Conservation (phyloP, 2,329 filamentous ascomycete species). For the Beauveria medogensis region DNA sequence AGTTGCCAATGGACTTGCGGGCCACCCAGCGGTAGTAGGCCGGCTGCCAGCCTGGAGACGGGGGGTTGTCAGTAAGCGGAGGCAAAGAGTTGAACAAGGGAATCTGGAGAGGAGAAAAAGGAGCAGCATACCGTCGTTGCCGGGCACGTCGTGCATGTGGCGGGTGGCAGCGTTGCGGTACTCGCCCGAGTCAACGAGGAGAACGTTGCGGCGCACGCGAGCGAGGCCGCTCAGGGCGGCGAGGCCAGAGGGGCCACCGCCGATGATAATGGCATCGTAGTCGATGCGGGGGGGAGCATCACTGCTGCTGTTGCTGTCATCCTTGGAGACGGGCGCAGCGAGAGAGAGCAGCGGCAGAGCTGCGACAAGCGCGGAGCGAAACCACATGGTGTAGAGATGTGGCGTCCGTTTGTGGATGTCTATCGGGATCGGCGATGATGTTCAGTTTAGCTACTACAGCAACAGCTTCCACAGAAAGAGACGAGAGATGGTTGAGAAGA, state of each 20-base stretch:
- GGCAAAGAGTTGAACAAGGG: background rate
- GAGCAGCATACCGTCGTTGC: slow-evolving; percentile 42
- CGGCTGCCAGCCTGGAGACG: slow-evolving; percentile 40
- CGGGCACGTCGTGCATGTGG: slow-evolving; percentile 54
- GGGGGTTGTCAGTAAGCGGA: background rate
- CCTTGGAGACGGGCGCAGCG: slow-evolving; percentile 11
- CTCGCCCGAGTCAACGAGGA: slow-evolving; percentile 49
- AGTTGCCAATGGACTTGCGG: slow-evolving; percentile 42
- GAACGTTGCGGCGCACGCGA: slow-evolving; percentile 44
- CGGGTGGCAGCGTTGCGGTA: slow-evolving; percentile 51
- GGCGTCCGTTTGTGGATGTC: background rate
- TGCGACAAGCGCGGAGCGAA: slow-evolving; percentile 7
- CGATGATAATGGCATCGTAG: slow-evolving; percentile 50
- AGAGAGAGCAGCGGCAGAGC: slow-evolving; percentile 14
- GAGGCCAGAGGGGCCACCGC: slow-evolving; percentile 50
- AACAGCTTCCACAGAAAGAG: background rate
- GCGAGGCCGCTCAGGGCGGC: slow-evolving; percentile 48
- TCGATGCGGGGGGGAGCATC: slow-evolving; percentile 13
- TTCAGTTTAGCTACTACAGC: background rate
- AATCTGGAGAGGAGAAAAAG: background rate
- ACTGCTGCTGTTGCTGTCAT: background rate
- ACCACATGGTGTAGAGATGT: background rate
- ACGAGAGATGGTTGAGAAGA: background rate
- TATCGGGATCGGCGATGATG: background rate
- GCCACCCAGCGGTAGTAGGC: slow-evolving; percentile 46